Evolutionary conservation across 2,329 filamentous ascomycete species (phyloP).

Genomic region (Claviceps capensis): DNA sequence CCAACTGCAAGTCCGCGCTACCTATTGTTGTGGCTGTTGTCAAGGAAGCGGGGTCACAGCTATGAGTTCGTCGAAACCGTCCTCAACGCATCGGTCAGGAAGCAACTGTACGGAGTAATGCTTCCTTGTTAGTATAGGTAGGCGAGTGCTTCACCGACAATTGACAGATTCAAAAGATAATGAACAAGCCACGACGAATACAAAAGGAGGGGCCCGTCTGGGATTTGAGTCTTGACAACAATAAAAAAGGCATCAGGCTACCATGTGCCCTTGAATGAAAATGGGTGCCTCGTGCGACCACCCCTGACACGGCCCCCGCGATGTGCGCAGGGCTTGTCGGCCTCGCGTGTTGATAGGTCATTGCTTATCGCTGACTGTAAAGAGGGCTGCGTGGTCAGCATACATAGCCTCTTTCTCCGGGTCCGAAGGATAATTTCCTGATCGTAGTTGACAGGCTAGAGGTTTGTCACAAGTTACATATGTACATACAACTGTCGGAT

Average conservation of each 20-base stretch:
- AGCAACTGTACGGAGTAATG: not conserved
- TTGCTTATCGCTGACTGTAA: not conserved
- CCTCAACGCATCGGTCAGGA: not conserved
- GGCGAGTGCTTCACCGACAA: not conserved
- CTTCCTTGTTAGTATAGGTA: not conserved
- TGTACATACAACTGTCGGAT: no score
- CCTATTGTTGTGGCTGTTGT: not conserved
- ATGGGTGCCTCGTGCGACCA: not conserved
- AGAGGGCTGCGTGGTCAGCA: not conserved
- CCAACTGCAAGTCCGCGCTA: not conserved
- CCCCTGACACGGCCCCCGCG: constrained; percentile 1
- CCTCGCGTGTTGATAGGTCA: not conserved
- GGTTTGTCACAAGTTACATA: no score
- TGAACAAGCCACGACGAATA: not conserved
- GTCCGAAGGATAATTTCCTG: not conserved
- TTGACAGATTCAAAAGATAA: not conserved
- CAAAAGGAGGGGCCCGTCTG: not conserved
- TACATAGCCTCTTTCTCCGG: not conserved
- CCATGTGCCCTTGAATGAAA: not conserved
- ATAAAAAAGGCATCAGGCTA: constrained; percentile 1
- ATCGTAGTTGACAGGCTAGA: no score
- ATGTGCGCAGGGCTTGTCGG: not conserved
- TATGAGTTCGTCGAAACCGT: not conserved
- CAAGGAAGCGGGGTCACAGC: not conserved
- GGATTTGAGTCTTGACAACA: not conserved